phyloP scores from a whole-genome alignment of 345 rosid genomes.

The Eucalyptus pumila region DNA sequence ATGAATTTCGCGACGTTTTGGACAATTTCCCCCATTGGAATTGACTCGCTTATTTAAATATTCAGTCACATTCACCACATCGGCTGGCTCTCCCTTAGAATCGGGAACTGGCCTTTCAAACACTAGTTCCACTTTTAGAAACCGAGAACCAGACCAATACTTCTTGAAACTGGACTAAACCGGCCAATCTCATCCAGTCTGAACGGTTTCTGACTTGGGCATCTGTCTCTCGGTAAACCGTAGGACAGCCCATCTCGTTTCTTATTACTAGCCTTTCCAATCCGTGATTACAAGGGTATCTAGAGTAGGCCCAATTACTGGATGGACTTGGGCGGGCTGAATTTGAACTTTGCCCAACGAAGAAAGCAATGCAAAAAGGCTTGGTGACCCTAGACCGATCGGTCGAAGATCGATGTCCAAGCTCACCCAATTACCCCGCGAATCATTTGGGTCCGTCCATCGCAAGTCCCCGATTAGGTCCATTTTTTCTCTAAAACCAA shows the following conservation, averaged over 20 bases:
- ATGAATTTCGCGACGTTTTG: rapidly evolving
- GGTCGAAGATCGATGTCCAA: not conserved
- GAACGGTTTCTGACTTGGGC: no score
- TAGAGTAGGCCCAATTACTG: not conserved
- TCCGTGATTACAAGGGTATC: not conserved
- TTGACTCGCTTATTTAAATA: no score
- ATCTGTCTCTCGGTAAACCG: no score
- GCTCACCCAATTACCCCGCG: not conserved
- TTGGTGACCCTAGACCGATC: not conserved
- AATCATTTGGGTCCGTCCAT: not conserved
- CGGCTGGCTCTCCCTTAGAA: rapidly evolving
- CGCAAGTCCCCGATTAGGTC: not conserved
- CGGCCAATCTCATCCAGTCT: rapidly evolving
- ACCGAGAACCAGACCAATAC: rapidly evolving
- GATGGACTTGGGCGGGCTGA: not conserved
- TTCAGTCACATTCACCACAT: no score
- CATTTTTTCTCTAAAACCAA: not conserved
- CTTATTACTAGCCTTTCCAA: not conserved
- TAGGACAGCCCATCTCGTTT: no score
- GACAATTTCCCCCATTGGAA: no score
- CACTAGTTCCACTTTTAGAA: no score
- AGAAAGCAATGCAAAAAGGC: not conserved
- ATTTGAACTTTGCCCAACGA: not conserved
- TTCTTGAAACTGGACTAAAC: no score
- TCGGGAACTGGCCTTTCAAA: rapidly evolving